Percentiles rank a stretch among this genome's conserved stretches.
Conservation (phyloP, 768 basidiomycete genomes). For the Lentinula lateritia region DNA sequence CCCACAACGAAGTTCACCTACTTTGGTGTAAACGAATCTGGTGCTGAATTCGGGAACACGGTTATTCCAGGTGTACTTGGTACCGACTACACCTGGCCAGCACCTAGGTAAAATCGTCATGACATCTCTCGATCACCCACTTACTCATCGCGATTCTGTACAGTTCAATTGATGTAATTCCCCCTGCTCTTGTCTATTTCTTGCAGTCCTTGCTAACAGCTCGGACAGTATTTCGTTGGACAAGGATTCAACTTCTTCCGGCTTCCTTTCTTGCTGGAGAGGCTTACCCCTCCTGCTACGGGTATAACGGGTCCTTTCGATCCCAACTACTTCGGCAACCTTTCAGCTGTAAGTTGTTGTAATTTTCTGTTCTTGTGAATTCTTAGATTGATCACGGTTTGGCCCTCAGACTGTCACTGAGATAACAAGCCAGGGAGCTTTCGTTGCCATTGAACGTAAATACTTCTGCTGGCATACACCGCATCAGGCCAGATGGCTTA, state of each 20-base stretch:
- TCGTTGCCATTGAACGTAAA: conserved; percentile 50
- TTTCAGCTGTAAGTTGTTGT: conserved; percentile 33
- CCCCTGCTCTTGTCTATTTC: not conserved
- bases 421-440: conserved; percentile 56
- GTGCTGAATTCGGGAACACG: conserved; percentile 53
- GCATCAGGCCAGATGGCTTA: not conserved
- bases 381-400: not conserved
- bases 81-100: conserved; percentile 44
- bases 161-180: conserved; percentile 29
- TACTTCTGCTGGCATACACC: not conserved
- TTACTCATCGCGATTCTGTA: not conserved
- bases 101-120: conserved; percentile 13
- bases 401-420: conserved; percentile 45
- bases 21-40: conserved; percentile 60
- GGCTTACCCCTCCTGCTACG: conserved; percentile 43
- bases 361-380: not conserved
- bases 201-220: conserved; percentile 9
- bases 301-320: conserved; percentile 53
- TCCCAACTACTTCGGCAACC: conserved; percentile 43
- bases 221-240: conserved; percentile 46
- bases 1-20: conserved; percentile 48
- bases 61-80: conserved; percentile 38
- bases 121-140: not conserved
- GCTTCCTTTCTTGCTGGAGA: conserved; percentile 55
- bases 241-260: conserved; percentile 62